Conservation (phyloP, 768 basidiomycete genomes). For the Sporobolomyces roseus region DNA sequence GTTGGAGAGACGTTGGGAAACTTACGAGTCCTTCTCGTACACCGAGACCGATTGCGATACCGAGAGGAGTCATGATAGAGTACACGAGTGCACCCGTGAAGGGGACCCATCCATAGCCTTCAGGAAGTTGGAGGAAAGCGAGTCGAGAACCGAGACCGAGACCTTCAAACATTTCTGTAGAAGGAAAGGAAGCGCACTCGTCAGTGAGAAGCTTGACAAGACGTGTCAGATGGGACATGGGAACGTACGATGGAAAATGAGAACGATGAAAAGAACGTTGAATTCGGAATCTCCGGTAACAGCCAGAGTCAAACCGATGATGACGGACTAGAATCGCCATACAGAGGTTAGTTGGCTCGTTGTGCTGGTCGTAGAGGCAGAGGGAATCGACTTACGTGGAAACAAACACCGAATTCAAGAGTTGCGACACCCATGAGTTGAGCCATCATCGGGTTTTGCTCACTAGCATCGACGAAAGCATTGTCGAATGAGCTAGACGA, state of each 20-base stretch:
- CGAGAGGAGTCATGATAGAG: slow-evolving; percentile 45
- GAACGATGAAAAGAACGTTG: slow-evolving; percentile 48
- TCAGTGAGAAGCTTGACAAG: too few relatives aligned
- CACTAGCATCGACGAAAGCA: slow-evolving; percentile 35
- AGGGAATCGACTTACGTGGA: neutral
- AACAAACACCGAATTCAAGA: slow-evolving; percentile 48
- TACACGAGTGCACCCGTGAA: slow-evolving; percentile 38
- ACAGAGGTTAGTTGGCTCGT: too few relatives aligned
- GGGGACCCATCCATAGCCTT: slow-evolving; percentile 19
- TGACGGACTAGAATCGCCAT: slow-evolving; percentile 42
- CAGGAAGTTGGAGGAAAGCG: slow-evolving; percentile 44
- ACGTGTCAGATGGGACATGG: neutral
- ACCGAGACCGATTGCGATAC: slow-evolving; percentile 42
- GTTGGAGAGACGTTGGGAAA: too few relatives aligned
- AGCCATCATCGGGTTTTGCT: slow-evolving; percentile 33
- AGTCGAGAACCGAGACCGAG: slow-evolving; percentile 45
- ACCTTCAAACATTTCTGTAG: slow-evolving; percentile 35
- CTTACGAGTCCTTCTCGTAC: slow-evolving; percentile 40
- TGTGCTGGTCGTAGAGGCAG: neutral
- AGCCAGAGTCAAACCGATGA: slow-evolving; percentile 29
- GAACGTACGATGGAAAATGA: slow-evolving; percentile 45
- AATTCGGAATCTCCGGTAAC: slow-evolving; percentile 45
- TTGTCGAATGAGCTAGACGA: slow-evolving; percentile 1
- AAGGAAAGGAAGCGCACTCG: neutral
- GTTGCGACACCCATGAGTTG: slow-evolving; percentile 41